phyloP scores from a whole-genome alignment of 352 stramenopile genomes.

The Phytophthora podocarpi region DNA sequence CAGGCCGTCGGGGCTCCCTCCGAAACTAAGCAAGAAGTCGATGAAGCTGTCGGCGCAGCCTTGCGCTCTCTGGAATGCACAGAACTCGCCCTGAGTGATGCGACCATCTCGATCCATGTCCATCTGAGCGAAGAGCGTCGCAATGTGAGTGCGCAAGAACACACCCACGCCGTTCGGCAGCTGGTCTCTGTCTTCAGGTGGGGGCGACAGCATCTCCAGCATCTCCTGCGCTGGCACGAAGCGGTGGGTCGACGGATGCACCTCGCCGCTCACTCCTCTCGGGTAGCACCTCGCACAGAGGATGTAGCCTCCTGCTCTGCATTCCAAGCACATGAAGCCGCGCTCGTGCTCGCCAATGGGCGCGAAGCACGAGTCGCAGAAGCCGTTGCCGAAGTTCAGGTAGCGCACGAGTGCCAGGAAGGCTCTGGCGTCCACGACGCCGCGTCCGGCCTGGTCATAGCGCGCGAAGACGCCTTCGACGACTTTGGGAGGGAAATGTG shows the following conservation, averaged over 20 bases:
- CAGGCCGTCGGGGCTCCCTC: slow-evolving; percentile 11
- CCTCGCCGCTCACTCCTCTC: slow-evolving; percentile 25
- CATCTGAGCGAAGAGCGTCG: slow-evolving; percentile 34
- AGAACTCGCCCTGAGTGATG: slow-evolving; percentile 34
- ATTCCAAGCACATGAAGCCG: slow-evolving; percentile 45
- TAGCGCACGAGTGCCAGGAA: slow-evolving; percentile 49
- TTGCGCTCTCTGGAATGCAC: slow-evolving; percentile 30
- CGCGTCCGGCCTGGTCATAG: slow-evolving; percentile 37
- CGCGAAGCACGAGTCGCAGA: slow-evolving; percentile 46
- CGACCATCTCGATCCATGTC: slow-evolving; percentile 28
- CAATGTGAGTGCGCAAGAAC: slow-evolving; percentile 37
- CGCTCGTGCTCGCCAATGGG: slow-evolving; percentile 44
- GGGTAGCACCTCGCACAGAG: slow-evolving; percentile 43
- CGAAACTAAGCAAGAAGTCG: slow-evolving; percentile 38
- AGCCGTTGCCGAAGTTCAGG: slow-evolving; percentile 50
- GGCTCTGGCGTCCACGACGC: slow-evolving; percentile 37
- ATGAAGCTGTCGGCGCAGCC: slow-evolving; percentile 43
- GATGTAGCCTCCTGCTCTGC: slow-evolving; percentile 38
- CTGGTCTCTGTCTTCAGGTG: slow-evolving; percentile 31
- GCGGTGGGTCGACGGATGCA: slow-evolving; percentile 30
- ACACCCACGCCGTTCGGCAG: slow-evolving; percentile 40
- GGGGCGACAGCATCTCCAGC: slow-evolving; percentile 36
- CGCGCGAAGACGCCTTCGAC: slow-evolving; percentile 37
- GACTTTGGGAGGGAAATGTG: slow-evolving; percentile 36
- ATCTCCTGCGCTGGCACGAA: slow-evolving; percentile 41